Evolutionary conservation across 139 green algal genomes (phyloP).

Genomic region (Ettlia oleoabundans): DNA sequence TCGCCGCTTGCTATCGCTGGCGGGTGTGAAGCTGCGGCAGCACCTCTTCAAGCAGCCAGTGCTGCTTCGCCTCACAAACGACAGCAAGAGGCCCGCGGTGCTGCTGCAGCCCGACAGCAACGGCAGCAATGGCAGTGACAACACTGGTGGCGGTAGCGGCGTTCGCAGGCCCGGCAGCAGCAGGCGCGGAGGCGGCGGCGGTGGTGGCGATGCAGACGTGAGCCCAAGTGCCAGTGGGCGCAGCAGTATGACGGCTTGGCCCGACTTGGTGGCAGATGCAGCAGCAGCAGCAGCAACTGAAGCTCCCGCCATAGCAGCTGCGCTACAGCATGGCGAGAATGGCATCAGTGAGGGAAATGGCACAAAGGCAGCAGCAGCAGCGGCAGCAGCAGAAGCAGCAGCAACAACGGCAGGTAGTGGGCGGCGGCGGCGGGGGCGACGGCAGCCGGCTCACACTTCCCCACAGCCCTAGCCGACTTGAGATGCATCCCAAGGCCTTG

Average conservation of each 20-base stretch:
- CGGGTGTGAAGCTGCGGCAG: constrained; percentile 78
- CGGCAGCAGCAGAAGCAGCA: not conserved
- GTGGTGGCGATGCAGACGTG: not conserved
- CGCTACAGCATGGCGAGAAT: not conserved
- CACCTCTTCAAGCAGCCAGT: constrained; percentile 55
- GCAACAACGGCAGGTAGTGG: not conserved
- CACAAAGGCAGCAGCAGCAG: not conserved
- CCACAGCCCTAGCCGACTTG: too few relatives aligned
- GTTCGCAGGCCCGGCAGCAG: too few relatives aligned
- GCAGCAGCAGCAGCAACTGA: not conserved
- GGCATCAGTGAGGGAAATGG: too few relatives aligned
- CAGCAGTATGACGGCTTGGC: not conserved
- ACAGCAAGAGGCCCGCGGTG: not conserved
- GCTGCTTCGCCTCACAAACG: constrained; percentile 39
- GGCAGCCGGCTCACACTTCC: too few relatives aligned
- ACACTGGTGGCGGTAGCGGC: not conserved
- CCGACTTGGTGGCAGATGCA: not conserved
- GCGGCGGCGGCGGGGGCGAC: too few relatives aligned
- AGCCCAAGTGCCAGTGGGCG: not conserved
- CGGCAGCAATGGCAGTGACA: not conserved
- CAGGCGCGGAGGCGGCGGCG: not conserved
- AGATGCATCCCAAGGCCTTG: too few relatives aligned
- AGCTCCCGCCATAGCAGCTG: not conserved
- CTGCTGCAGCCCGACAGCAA: not conserved
- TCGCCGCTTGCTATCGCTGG: constrained; percentile 68